Evolutionary conservation across 805 yeast species (phyloP).

Genomic region (Jamesozyma spencerorum): DNA sequence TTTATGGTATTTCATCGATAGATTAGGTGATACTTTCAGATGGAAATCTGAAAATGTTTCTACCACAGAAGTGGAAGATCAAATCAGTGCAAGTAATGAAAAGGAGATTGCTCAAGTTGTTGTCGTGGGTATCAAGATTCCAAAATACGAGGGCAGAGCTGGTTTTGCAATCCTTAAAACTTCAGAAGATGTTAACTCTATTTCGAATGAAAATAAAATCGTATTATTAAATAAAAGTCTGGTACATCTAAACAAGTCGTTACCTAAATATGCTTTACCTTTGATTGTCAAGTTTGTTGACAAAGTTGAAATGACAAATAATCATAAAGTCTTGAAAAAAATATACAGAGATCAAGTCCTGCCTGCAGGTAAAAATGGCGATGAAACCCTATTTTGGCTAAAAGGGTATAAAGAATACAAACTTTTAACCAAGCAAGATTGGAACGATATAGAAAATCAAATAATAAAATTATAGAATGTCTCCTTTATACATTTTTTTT

Average conservation of each 20-base stretch:
- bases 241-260: slow-evolving; percentile 30
- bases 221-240: slow-evolving; percentile 35
- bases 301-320: slow-evolving; percentile 59
- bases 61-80: slow-evolving; percentile 86
- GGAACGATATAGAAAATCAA: slow-evolving; percentile 35
- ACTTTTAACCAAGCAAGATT: slow-evolving; percentile 45
- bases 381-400: slow-evolving; percentile 65
- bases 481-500: too few species aligned
- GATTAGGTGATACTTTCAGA: slow-evolving; percentile 90
- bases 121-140: slow-evolving; percentile 81
- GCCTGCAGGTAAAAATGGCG: slow-evolving; percentile 55
- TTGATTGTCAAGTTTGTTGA: slow-evolving; percentile 62
- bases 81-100: slow-evolving; percentile 35
- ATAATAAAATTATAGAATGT: slow-evolving; percentile 17
- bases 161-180: slow-evolving; percentile 77
- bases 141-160: slow-evolving; percentile 88
- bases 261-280: slow-evolving; percentile 85
- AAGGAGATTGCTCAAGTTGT: slow-evolving; percentile 50
- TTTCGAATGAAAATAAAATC: slow-evolving; percentile 16
- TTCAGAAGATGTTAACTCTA: slow-evolving; percentile 19
- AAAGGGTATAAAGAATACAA: slow-evolving; percentile 43
- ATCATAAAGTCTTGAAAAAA: slow-evolving; percentile 72
- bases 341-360: slow-evolving; percentile 55
- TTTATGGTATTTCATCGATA: slow-evolving; percentile 73
- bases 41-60: slow-evolving; percentile 96